Evolutionary conservation across 1,284 basidiomycete species (phyloP).

Genomic region (Tilletia caries): DNA sequence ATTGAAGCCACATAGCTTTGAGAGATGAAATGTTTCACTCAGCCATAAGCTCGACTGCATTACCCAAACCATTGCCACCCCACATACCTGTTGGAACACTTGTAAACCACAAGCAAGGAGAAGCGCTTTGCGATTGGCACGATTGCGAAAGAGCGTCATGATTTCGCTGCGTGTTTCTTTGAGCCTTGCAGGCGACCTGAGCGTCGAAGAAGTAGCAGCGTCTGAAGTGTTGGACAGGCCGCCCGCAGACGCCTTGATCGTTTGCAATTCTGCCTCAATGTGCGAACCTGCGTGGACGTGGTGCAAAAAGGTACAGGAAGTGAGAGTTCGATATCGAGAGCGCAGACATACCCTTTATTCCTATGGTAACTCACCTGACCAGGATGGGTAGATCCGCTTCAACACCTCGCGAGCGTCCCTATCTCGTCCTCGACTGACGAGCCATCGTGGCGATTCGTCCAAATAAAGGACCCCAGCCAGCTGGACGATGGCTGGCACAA

Average conservation of each 20-base stretch:
- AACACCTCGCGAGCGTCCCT: conserved; percentile 33
- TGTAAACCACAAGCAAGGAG: conserved; percentile 36
- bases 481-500: conserved; percentile 38
- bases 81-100: conserved; percentile 30
- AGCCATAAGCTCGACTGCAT: not conserved
- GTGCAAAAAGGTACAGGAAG: not conserved
- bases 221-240: not conserved
- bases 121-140: conserved; percentile 28
- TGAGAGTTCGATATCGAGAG: not conserved
- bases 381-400: conserved; percentile 36
- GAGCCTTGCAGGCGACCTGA: not conserved
- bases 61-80: not conserved
- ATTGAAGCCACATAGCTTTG: conserved; percentile 17
- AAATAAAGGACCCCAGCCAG: conserved; percentile 37
- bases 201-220: conserved; percentile 18
- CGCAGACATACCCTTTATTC: too few relatives aligned
- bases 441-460: conserved; percentile 45
- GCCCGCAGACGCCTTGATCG: conserved; percentile 22
- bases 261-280: conserved; percentile 33
- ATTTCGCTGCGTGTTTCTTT: conserved; percentile 20
- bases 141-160: conserved; percentile 24
- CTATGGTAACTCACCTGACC: not conserved
- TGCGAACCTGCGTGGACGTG: not conserved
- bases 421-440: conserved; percentile 30
- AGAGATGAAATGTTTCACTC: not conserved